A percentile compares a stretch with the other conserved stretches of the same genome.
phyloP scores from a whole-genome alignment of 768 basidiomycete species.

The Cystobasidium ongulense region DNA sequence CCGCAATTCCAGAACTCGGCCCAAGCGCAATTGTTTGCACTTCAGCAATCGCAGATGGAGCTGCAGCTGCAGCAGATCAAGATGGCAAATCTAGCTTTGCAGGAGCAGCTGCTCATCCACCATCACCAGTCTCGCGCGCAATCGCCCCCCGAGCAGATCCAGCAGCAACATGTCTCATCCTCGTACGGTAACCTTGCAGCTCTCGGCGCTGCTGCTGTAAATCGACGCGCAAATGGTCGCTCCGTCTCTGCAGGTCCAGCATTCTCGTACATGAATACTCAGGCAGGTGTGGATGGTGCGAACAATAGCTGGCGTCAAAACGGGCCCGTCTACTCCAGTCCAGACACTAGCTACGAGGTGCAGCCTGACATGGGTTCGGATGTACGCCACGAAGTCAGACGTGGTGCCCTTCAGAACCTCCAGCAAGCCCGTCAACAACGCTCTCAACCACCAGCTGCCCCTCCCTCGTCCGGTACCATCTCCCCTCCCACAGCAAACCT shows the following conservation, averaged over 20 bases:
- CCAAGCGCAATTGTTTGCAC: slow-evolving; percentile 21
- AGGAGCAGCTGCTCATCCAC: slow-evolving; percentile 31
- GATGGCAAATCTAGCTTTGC: slow-evolving; percentile 27
- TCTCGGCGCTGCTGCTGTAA: not conserved
- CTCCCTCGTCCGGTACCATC: not conserved
- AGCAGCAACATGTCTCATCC: not conserved
- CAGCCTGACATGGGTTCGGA: not conserved
- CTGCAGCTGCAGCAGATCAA: slow-evolving; percentile 31
- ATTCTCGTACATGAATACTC: not conserved
- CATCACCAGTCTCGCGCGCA: slow-evolving; percentile 1
- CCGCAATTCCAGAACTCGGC: not conserved
- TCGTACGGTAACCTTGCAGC: not conserved
- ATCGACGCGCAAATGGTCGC: not conserved
- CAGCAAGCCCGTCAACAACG: slow-evolving; percentile 11
- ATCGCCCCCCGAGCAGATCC: not conserved
- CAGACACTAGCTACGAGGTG: not conserved
- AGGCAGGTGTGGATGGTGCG: not conserved
- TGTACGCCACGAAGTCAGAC: slow-evolving; percentile 5
- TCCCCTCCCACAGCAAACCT: slow-evolving; percentile 10
- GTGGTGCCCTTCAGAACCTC: slow-evolving; percentile 5
- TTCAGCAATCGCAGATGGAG: slow-evolving; percentile 30
- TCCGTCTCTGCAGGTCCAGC: not conserved
- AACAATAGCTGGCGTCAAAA: not conserved
- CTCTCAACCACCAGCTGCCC: not conserved
- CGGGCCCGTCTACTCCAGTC: not conserved